Base-by-base conservation (phyloP, 805 yeast species). In the Zygosaccharomyces lentus region DNA sequence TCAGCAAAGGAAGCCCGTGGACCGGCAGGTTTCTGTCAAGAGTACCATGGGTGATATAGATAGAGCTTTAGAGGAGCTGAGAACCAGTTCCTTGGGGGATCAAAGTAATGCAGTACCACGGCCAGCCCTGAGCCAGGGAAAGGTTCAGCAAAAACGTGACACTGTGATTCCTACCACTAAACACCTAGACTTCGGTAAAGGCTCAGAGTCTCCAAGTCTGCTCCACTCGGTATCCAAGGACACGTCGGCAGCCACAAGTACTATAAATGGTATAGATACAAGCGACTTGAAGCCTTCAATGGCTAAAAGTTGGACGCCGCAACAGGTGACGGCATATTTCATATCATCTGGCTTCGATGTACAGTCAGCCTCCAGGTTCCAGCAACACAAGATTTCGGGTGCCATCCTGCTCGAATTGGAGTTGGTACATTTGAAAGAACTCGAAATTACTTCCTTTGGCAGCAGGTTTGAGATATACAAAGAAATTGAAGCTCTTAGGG, bases 391-490 rank as follows among this genome's bases (percentile, higher is more conserved):
- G 57, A 88, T 93, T 48, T 83, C 90, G 1, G 99, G 99, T 24
- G 70, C 80, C 5, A 91, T 93, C 44, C 67, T 93, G 37, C 72
- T 93, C 43, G 95, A 90, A 65, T 73, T 93, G 51, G 97, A 91
- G 58, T 73, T 91, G 50, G 76, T 87, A 1, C 86, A 86, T 58
- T 74, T 93, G 58, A 93, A 91, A 63, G 99, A 93, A 65, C 71
- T 93, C 47, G 99, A 90, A 46, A 91, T 93, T 43, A 75, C 80
- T 40, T 86, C 96, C 3, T 93, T 93, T 69, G 99, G 99, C 23
- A 90, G 96, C 0, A 76, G 99, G 52, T 93, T 89, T 66, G 96
- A 90, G 64, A 79, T 93, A 38, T 82, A 80, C 66, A 89, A 88
- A 61, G 96, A 87, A 62, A 91, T 93, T 56, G 95, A 87, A 62